Conservation (phyloP, 2,329 filamentous ascomycete genomes). For the Trichoderma guizhouense region DNA sequence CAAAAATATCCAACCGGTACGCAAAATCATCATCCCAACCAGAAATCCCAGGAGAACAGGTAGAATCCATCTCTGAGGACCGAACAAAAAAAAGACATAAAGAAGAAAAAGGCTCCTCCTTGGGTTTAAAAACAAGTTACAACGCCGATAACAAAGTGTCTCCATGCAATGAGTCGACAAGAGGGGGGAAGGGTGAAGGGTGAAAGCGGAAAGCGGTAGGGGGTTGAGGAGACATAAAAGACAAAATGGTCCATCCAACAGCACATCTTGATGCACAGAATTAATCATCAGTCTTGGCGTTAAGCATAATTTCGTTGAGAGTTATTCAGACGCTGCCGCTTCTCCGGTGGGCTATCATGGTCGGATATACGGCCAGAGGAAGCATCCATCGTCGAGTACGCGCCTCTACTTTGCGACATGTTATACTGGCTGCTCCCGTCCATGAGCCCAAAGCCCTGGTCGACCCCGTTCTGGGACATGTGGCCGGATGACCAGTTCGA, state of each 20-base stretch:
- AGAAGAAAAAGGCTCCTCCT: slow-evolving; percentile 9
- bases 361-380: slow-evolving; percentile 35
- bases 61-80: neutral
- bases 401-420: slow-evolving; percentile 7
- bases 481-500: slow-evolving; percentile 52
- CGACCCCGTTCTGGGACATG: slow-evolving; percentile 45
- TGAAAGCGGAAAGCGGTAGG: neutral
- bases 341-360: slow-evolving; percentile 47
- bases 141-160: slow-evolving; percentile 12
- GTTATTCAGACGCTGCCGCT: slow-evolving; percentile 50
- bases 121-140: slow-evolving; percentile 10
- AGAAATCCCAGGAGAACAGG: neutral
- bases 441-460: slow-evolving; percentile 45
- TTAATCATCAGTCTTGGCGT: slow-evolving; percentile 14
- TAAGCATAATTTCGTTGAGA: slow-evolving; percentile 41
- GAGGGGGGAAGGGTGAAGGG: neutral
- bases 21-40: slow-evolving; percentile 9
- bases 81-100: neutral
- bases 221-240: neutral
- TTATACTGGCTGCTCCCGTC: slow-evolving; percentile 41
- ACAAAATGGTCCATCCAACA: neutral
- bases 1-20: slow-evolving; percentile 20
- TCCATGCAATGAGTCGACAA: slow-evolving; percentile 12
- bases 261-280: neutral
- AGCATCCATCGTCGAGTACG: slow-evolving; percentile 27